A percentile compares a stretch with the other conserved stretches of the same genome.
Evolutionary conservation across 2,329 filamentous ascomycete species (phyloP).

Genomic region (Botrytis cinerea): DNA sequence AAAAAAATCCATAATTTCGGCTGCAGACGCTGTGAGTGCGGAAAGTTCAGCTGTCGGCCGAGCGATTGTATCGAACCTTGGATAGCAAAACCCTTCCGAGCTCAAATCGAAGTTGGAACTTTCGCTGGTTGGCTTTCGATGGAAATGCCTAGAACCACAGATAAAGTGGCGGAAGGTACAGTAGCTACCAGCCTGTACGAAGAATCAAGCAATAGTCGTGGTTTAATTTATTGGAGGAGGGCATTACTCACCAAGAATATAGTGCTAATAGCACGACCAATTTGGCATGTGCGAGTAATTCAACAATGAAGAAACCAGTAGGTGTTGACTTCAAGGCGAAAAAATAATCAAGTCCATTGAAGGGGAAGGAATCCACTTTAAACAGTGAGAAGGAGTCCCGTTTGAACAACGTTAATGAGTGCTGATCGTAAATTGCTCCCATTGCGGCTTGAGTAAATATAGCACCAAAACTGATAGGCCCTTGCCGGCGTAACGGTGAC

Average conservation of each 20-base stretch:
- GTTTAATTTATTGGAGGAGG: neutral
- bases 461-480: slow-evolving; percentile 26
- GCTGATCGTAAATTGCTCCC: slow-evolving; percentile 24
- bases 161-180: slow-evolving; percentile 11
- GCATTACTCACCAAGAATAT: neutral
- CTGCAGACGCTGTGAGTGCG: neutral
- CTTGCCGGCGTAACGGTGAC: slow-evolving; percentile 19
- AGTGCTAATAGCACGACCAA: neutral
- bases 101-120: neutral
- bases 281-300: slow-evolving; percentile 16
- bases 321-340: slow-evolving; percentile 25
- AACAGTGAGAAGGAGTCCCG: slow-evolving; percentile 22
- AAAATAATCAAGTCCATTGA: slow-evolving; percentile 27
- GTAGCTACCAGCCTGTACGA: slow-evolving; percentile 13
- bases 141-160: slow-evolving; percentile 12
- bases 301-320: slow-evolving; percentile 19
- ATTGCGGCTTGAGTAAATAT: slow-evolving; percentile 26
- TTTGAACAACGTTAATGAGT: slow-evolving; percentile 28
- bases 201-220: neutral
- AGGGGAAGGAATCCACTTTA: slow-evolving; percentile 20
- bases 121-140: neutral
- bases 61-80: neutral
- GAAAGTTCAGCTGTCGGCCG: neutral
- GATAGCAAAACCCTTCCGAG: neutral
- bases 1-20: neutral